phyloP scores from a whole-genome alignment of 2,329 filamentous ascomycete genomes.

The Myriosclerotinia duriaeana region DNA sequence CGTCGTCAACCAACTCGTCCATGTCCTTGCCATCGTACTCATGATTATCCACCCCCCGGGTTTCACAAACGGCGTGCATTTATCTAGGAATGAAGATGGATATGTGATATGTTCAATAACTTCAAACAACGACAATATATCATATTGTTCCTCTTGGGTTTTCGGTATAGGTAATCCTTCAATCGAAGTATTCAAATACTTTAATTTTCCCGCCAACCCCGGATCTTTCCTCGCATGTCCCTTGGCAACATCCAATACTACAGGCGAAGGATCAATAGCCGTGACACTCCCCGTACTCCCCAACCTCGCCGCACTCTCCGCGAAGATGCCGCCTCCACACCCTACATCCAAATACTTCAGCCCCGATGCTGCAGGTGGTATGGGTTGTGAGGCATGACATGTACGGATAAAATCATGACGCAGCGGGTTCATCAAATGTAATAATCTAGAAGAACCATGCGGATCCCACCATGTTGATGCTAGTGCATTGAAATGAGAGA shows the following conservation, averaged over 20 bases:
- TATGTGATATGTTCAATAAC: constrained; percentile 89
- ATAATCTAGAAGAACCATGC: constrained; percentile 82
- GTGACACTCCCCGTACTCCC: constrained; percentile 62
- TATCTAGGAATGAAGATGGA: constrained; percentile 70
- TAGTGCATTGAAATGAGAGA: constrained; percentile 91
- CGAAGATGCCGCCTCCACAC: constrained; percentile 95
- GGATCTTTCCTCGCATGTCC: constrained; percentile 76
- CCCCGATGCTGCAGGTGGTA: constrained; percentile 43
- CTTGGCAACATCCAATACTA: constrained; percentile 72
- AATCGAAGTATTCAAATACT: constrained; percentile 74
- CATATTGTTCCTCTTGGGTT: constrained; percentile 54
- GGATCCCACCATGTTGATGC: constrained; percentile 98
- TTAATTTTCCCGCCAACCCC: constrained; percentile 59
- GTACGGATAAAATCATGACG: constrained; percentile 85
- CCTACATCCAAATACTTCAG: constrained; percentile 85
- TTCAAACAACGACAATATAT: constrained; percentile 87
- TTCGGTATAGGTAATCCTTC: constrained; percentile 60
- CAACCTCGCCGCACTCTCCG: constrained; percentile 77
- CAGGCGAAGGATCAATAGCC: constrained; percentile 74
- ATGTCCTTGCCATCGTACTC: constrained; percentile 88
- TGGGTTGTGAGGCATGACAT: constrained; percentile 61
- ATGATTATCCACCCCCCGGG: constrained; percentile 92
- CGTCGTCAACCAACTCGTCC: constrained; percentile 87
- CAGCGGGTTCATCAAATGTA: constrained; percentile 97
- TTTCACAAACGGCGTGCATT: constrained; percentile 71